phyloP scores from a whole-genome alignment of 1,284 basidiomycete genomes.

The Puccinia triticina region DNA sequence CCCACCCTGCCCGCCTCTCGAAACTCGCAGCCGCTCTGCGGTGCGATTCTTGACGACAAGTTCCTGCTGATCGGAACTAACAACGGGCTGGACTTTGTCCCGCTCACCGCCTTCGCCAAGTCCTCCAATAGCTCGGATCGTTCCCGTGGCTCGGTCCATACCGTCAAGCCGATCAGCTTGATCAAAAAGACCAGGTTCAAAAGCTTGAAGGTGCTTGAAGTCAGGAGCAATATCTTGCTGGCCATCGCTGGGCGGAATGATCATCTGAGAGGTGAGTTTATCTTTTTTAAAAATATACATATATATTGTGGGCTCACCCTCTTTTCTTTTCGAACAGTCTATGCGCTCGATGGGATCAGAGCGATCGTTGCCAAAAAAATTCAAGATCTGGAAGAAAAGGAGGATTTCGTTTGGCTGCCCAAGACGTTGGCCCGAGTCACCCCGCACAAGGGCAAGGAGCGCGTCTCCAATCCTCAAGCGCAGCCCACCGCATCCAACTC shows the following conservation, averaged over 20 bases:
- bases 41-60: slow-evolving; percentile 57
- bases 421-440: neutral
- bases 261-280: slow-evolving; percentile 55
- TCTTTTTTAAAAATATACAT: neutral
- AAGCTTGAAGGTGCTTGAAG: slow-evolving; percentile 56
- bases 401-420: slow-evolving; percentile 43
- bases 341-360: slow-evolving; percentile 57
- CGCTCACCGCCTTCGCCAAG: slow-evolving; percentile 52
- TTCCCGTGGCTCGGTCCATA: slow-evolving; percentile 15
- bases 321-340: slow-evolving; percentile 52
- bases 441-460: slow-evolving; percentile 40
- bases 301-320: neutral
- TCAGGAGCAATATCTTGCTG: slow-evolving; percentile 57
- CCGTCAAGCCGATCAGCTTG: slow-evolving; percentile 56
- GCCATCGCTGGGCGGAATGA: slow-evolving; percentile 59
- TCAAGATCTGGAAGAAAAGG: slow-evolving; percentile 50
- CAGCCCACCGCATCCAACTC: slow-evolving; percentile 25
- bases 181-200: slow-evolving; percentile 58
- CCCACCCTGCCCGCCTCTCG: slow-evolving; percentile 53
- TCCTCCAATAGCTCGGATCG: slow-evolving; percentile 29
- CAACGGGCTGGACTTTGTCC: slow-evolving; percentile 57
- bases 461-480: slow-evolving; percentile 3
- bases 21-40: slow-evolving; percentile 57
- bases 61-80: slow-evolving; percentile 59
- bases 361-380: slow-evolving; percentile 57